Evolutionary conservation across 225 moss, liverwort and hornwort species (phyloP).

Genomic region (Neckera pumila): DNA sequence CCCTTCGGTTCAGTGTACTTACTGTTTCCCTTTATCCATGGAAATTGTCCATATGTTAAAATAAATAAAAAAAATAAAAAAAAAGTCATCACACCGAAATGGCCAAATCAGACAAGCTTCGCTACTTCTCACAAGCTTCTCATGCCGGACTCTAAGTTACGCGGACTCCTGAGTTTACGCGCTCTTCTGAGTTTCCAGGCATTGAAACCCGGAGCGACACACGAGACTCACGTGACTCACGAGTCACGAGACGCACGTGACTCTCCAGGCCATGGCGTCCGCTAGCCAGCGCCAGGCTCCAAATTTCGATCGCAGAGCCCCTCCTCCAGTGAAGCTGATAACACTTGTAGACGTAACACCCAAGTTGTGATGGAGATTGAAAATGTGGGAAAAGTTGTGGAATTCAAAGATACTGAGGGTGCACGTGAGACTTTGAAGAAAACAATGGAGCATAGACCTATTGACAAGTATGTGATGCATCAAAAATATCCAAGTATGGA

Average conservation of each 20-base stretch:
- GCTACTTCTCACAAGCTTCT: background rate
- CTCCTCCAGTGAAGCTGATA: background rate
- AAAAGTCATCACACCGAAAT: background rate
- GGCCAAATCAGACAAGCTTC: background rate
- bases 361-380: background rate
- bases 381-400: background rate
- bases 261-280: background rate
- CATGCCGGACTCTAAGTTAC: background rate
- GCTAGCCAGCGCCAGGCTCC: background rate
- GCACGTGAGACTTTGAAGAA: background rate
- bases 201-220: too few species aligned
- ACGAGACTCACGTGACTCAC: background rate
- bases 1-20: too few species aligned
- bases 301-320: background rate
- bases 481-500: background rate
- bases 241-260: background rate
- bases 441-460: background rate
- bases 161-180: too few species aligned
- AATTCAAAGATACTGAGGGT: background rate
- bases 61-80: too few species aligned
- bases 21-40: too few species aligned
- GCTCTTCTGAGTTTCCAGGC: background rate
- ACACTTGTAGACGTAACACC: too few species aligned
- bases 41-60: too few species aligned
- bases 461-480: background rate